A percentile compares a stretch with the other conserved stretches of the same genome.
phyloP scores from a whole-genome alignment of 768 basidiomycete genomes.

The Kwoniella europaea region DNA sequence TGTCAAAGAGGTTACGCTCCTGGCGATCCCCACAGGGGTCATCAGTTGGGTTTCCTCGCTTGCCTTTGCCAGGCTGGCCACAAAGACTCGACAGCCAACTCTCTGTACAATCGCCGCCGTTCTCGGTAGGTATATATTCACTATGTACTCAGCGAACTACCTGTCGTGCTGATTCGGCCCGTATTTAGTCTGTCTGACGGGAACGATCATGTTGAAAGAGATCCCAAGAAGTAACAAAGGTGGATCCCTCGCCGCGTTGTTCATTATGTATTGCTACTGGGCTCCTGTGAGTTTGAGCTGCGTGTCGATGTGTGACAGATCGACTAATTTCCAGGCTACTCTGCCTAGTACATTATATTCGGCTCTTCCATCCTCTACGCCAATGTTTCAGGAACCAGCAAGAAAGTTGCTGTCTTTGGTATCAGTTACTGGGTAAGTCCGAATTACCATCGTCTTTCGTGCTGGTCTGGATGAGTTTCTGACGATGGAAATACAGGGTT shows the following conservation, averaged over 20 bases:
- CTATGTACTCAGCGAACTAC: neutral
- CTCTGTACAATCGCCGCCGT: constrained; percentile 22
- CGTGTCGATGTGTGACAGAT: too few species aligned
- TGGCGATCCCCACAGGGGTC: constrained; percentile 46
- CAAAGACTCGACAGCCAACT: constrained; percentile 24
- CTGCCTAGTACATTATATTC: constrained; percentile 27
- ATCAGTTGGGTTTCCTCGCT: constrained; percentile 37
- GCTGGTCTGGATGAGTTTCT: neutral
- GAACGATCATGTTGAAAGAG: constrained; percentile 38
- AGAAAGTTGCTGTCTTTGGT: constrained; percentile 35
- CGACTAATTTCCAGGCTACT: too few species aligned
- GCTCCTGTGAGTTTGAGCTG: constrained; percentile 16
- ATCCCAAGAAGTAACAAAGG: constrained; percentile 14
- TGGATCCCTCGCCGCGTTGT: constrained; percentile 1
- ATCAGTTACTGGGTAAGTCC: constrained; percentile 30
- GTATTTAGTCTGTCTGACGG: constrained; percentile 24
- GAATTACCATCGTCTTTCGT: neutral
- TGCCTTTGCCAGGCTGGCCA: constrained; percentile 31
- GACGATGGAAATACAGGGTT: constrained; percentile 22
- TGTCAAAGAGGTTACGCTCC: constrained; percentile 24
- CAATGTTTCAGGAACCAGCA: constrained; percentile 42
- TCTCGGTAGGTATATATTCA: neutral
- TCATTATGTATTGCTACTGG: constrained; percentile 40
- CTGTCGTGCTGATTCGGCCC: neutral
- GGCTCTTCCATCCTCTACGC: constrained; percentile 26